Percentiles rank a stretch among this genome's conserved stretches.
Evolutionary conservation across 371 early-diverging fungal genomes (phyloP).

Genomic region (Mucor circinelloides): DNA sequence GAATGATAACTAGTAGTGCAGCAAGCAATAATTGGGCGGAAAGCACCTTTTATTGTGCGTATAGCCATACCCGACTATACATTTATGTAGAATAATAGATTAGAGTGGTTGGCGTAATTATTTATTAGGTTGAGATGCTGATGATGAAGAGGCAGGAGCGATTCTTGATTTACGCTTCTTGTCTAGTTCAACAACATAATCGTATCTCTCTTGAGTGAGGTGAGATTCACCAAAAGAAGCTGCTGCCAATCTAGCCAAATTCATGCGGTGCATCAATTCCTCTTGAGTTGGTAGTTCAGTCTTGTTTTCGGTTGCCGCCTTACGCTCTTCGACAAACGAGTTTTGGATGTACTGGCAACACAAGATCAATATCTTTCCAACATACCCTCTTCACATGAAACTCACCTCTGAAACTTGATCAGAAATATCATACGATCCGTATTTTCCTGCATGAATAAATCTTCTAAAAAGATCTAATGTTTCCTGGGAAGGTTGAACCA

Average conservation of each 20-base stretch:
- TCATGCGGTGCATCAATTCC: slow-evolving; percentile 51
- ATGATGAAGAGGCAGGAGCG: neutral
- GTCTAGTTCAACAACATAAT: slow-evolving; percentile 40
- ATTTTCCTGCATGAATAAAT: slow-evolving; percentile 51
- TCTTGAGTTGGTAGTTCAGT: slow-evolving; percentile 41
- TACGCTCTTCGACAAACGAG: slow-evolving; percentile 57
- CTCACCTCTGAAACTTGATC: slow-evolving; percentile 59
- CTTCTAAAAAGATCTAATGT: slow-evolving; percentile 46
- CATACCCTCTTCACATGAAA: neutral
- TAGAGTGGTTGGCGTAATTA: too few species aligned
- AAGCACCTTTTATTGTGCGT: too few species aligned
- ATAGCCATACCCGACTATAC: too few species aligned
- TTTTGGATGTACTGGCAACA: slow-evolving; percentile 55
- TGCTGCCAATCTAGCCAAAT: slow-evolving; percentile 39
- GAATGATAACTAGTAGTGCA: too few species aligned
- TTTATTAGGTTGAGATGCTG: too few species aligned
- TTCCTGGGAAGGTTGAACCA: slow-evolving; percentile 27
- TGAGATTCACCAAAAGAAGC: slow-evolving; percentile 42
- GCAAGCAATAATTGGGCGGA: too few species aligned
- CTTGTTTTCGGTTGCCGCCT: slow-evolving; percentile 41
- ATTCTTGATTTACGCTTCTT: slow-evolving; percentile 17
- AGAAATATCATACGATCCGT: slow-evolving; percentile 51
- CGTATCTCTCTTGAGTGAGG: slow-evolving; percentile 38
- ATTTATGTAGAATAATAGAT: too few species aligned
- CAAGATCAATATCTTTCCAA: neutral